Base-by-base conservation (phyloP, 306 rosid genomes). In the Astragalus glycyphyllos region DNA sequence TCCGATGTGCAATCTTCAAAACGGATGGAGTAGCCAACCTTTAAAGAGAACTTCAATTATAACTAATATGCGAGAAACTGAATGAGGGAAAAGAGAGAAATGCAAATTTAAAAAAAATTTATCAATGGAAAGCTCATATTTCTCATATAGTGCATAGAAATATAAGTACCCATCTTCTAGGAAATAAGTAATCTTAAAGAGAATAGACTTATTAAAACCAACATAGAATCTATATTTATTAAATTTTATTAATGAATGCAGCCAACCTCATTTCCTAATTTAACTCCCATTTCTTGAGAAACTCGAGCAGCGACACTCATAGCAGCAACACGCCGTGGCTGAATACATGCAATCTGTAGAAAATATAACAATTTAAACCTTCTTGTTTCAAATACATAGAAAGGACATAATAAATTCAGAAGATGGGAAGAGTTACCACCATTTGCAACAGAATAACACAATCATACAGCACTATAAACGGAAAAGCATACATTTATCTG, bases 11-110 rank as follows among this genome's bases (percentile, higher is more conserved):
- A 92, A 73, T 92, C 98, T 80, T 92, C 98, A 65, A 92, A 92
- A 72, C 98, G 92, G 32, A 92, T 92, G 44, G 98, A 92, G 75
- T 89, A 92, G 57, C 98, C 98, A 80, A 94, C 98, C 98, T 93
- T 80, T 62, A 84, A 62, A 75, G 40, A 65, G 29, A 26, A 26
- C 31, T 31, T 44, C 26, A 58, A 47, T 26, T 26, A 26, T 2
- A 72, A 58, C 29, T 38, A 47, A 54, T 4, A 54, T 59, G 46
- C 65, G 47, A 66, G 69, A 59, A 55, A 53, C 48, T 11, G 17
- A 17, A 35, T 16, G 10, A 17, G 7, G 5, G 14, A 15, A 11
- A 45, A 58, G 13, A 29, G 23, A 41, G 6, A 47, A 26, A 42
- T 72, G 26, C 59, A 51, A 42, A 45, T 73, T 16, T 11, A 17